Percentiles rank a stretch among this genome's conserved stretches.
Conservation (phyloP, 495 filamentous ascomycete genomes). For the Xanthoparmelia taractica region DNA sequence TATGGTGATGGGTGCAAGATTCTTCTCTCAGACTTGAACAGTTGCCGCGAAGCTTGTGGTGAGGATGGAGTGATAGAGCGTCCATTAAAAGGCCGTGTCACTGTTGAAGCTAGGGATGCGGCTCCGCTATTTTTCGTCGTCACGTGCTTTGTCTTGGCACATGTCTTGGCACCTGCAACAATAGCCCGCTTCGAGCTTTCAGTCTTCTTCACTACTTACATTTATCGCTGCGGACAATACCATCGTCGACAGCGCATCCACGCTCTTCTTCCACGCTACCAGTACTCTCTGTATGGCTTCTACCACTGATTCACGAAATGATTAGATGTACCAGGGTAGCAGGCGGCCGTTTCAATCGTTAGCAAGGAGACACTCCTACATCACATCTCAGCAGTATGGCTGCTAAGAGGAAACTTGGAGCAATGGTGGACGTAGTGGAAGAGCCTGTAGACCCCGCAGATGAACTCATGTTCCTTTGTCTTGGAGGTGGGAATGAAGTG, state of each 20-base stretch:
- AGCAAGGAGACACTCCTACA: background rate
- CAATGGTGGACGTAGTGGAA: constrained; percentile 49
- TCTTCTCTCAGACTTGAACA: background rate
- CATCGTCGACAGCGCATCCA: background rate
- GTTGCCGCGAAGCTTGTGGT: background rate
- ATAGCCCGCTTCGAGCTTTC: background rate
- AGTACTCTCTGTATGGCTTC: background rate
- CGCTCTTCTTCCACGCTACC: background rate
- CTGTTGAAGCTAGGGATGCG: constrained; percentile 7
- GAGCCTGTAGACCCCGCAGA: constrained; percentile 73
- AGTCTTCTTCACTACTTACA: background rate
- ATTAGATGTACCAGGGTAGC: too few species aligned
- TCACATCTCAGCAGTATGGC: constrained; percentile 46
- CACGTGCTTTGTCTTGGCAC: constrained; percentile 1
- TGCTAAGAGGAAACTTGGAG: constrained; percentile 65
- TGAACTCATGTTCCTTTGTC: constrained; percentile 83
- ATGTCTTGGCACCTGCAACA: background rate
- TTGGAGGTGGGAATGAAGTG: constrained; percentile 95
- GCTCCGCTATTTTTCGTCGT: constrained; percentile 11
- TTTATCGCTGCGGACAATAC: background rate
- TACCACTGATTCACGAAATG: background rate
- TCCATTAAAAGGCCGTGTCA: background rate
- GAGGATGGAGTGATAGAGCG: background rate
- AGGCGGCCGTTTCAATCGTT: background rate
- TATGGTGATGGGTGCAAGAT: background rate